phyloP scores from a whole-genome alignment of 2,329 filamentous ascomycete genomes.

The Colletotrichum chlorophyti region DNA sequence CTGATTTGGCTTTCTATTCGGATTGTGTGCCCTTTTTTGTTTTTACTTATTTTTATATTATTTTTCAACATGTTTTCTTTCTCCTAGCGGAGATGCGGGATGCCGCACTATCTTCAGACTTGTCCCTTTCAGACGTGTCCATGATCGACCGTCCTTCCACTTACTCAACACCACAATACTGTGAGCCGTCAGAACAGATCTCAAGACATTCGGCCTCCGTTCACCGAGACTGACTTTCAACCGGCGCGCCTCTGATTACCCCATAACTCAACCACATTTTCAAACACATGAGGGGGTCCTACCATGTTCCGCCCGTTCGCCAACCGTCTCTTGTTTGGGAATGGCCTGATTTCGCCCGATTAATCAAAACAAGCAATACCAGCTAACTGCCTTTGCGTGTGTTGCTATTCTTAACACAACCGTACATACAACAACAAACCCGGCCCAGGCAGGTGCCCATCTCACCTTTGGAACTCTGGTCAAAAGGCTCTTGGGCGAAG shows the following conservation, averaged over 20 bases:
- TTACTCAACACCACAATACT: no score
- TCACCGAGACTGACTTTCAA: no score
- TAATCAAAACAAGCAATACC: conserved; percentile 8
- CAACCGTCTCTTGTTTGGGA: conserved; percentile 15
- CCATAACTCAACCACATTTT: not conserved
- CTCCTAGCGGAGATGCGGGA: no score
- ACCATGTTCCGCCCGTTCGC: not conserved
- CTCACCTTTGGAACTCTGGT: no score
- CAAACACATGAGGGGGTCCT: not conserved
- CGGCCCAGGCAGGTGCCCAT: not conserved
- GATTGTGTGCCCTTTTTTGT: no score
- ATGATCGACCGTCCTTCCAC: no score
- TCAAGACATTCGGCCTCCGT: no score
- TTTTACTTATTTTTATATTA: no score
- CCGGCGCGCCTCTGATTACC: not conserved
- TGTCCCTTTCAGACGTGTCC: no score
- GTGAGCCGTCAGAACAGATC: no score
- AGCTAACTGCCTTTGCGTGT: not conserved
- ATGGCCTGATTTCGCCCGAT: conserved; percentile 7
- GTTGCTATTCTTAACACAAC: conserved; percentile 20
- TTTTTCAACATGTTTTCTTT: no score
- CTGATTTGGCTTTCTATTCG: not conserved
- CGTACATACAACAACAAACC: conserved; percentile 7
- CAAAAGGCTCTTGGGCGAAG: conserved; percentile 10
- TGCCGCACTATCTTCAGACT: no score